phyloP scores from a whole-genome alignment of 2,329 filamentous ascomycete genomes.

The Penicillium brasilianum region DNA sequence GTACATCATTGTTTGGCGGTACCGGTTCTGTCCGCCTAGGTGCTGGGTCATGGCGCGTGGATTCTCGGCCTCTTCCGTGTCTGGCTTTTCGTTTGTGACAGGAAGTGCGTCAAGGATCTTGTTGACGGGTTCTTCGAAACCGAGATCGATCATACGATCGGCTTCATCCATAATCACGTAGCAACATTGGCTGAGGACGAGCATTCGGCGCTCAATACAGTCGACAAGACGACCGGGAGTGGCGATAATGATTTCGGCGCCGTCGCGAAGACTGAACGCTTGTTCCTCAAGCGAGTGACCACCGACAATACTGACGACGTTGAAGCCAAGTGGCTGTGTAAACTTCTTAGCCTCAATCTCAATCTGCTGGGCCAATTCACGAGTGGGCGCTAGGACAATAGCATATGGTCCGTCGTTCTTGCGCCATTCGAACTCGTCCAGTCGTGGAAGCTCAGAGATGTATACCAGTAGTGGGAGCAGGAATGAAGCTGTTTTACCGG shows the following conservation, averaged over 20 bases:
- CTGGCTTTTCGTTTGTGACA: slow-evolving; percentile 91
- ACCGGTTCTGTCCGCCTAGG: slow-evolving; percentile 75
- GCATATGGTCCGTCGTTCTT: slow-evolving; percentile 96
- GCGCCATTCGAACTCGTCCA: slow-evolving; percentile 79
- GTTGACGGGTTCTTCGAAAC: slow-evolving; percentile 96
- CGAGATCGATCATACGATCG: slow-evolving; percentile 97
- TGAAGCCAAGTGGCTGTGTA: slow-evolving; percentile 86
- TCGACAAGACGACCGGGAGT: slow-evolving; percentile 96
- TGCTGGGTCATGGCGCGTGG: slow-evolving; percentile 80
- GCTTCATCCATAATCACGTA: slow-evolving; percentile 99
- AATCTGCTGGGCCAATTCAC: slow-evolving; percentile 97
- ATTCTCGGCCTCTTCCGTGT: slow-evolving; percentile 89
- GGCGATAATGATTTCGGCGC: slow-evolving; percentile 97
- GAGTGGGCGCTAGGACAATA: slow-evolving; percentile 94
- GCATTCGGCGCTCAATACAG: slow-evolving; percentile 89
- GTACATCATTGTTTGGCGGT: slow-evolving; percentile 99
- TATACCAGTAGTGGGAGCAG: slow-evolving; percentile 90
- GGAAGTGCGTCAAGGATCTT: slow-evolving; percentile 95
- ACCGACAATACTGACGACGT: slow-evolving; percentile 95
- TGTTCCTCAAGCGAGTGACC: slow-evolving; percentile 95
- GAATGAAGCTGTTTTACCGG: slow-evolving; percentile 97
- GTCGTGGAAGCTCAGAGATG: slow-evolving; percentile 84
- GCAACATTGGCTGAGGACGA: slow-evolving; percentile 94
- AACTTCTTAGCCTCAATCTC: slow-evolving; percentile 94
- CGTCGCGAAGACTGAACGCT: slow-evolving; percentile 84